Evolutionary conservation across 2,329 filamentous ascomycete genomes (phyloP), one percentile per base, ranked within the genome.

Genomic region (Trichophyton equinum): DNA sequence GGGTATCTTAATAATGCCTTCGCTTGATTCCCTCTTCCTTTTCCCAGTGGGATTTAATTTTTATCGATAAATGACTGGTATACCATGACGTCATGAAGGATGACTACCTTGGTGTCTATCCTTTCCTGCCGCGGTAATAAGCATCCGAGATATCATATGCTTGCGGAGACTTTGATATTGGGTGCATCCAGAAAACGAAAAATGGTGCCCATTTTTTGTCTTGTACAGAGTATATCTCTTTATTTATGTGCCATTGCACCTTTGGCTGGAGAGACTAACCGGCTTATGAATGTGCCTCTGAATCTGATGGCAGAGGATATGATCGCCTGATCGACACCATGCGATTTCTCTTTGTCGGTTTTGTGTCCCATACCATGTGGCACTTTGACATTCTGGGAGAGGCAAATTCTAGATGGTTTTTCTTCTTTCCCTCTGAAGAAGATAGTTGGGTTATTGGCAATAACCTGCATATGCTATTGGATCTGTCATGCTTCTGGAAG

Each of bases 321-420:
- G 51, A 55, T 55, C 27, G n/a, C 51, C 51, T 55, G 51, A 55
- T 55, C 51, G 13, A 36, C 51, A 27, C 25, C 25, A 53, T 53
- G 25, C 27, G 25, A n/a, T 30, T 51, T 30, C 18, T 47, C 20
- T 51, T 51, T 11, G 11, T 22, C 3, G 22, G 20, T 25, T 22
- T 30, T 11, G 27, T 7, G 3, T 55, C 20, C 27, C 30, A 27
- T 55, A 9, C 51, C 51, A 55, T 55, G 51, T 55, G 51, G 51
- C 51, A 55, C 51, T 20, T 36, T 33, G 51, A 8, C 40, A 44
- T 9, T 44, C n/a, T 44, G 40, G 40, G 40, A 38, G 51, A 9
- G 51, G 51, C 25, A 20, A 55, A 33, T 20, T 18, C 51, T 30
- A 9, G 33, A 7, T n/a, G 30, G n/a, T 2, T 36, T 36, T 27